Conservation (phyloP, 352 stramenopile genomes). For the Globisporangium lucens region DNA sequence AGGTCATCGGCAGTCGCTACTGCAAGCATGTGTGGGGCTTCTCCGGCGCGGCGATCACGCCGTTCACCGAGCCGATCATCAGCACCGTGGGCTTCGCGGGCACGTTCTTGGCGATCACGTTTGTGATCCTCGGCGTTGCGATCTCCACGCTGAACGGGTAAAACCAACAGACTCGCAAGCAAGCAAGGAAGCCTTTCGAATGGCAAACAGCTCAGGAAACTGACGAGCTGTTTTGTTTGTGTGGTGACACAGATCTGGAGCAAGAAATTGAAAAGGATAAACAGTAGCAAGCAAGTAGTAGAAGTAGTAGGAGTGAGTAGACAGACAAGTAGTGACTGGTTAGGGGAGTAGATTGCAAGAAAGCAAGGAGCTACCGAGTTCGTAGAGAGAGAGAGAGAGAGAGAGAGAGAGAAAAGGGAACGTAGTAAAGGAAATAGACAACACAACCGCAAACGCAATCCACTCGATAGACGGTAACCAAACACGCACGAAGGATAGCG, state of each 20-base stretch:
- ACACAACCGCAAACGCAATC: not conserved
- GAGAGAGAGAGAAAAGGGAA: not conserved
- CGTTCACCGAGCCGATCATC: slow-evolving; percentile 60
- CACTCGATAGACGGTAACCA: not conserved
- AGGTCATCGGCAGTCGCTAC: slow-evolving; percentile 79
- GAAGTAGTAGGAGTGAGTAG: not conserved
- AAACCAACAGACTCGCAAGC: not conserved
- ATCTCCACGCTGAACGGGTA: slow-evolving; percentile 61
- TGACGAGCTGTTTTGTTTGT: not conserved
- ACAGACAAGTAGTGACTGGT: not conserved
- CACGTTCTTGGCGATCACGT: slow-evolving; percentile 60
- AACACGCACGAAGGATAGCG: not conserved
- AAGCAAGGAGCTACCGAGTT: not conserved
- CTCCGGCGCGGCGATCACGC: slow-evolving; percentile 60
- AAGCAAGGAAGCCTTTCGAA: not conserved
- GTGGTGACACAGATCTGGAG: not conserved
- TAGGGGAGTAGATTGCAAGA: not conserved
- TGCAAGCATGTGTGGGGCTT: slow-evolving; percentile 73
- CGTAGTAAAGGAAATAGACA: not conserved
- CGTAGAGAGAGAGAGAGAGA: not conserved
- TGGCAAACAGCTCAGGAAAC: not conserved
- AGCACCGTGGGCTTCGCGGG: slow-evolving; percentile 64
- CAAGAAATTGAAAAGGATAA: not conserved
- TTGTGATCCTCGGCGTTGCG: slow-evolving; percentile 62
- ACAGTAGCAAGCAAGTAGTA: not conserved